Conservation (phyloP, 176 grass and related monocot species). For the Areca catechu region DNA sequence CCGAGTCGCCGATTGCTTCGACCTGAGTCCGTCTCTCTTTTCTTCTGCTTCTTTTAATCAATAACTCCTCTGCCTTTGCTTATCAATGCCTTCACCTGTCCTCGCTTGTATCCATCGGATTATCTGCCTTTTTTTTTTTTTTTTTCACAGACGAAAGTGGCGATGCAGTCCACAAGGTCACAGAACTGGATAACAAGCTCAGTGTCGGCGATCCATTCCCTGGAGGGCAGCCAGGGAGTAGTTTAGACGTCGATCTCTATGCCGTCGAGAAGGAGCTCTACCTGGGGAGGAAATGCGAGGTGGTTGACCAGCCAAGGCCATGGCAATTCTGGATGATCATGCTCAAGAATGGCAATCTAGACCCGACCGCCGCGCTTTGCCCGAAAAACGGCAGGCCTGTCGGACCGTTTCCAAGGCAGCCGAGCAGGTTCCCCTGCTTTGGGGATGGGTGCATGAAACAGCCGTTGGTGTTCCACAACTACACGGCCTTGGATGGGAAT, state of each 20-base stretch:
- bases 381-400: slow-evolving; percentile 54
- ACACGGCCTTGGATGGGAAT: slow-evolving; percentile 32
- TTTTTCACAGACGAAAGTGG: slow-evolving; percentile 13
- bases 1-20: slow-evolving; percentile 82
- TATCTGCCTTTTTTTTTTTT: background rate
- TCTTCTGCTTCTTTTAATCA: background rate
- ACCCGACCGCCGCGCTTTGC: slow-evolving; percentile 60
- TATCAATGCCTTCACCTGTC: background rate
- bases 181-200: slow-evolving; percentile 53
- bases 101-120: too few species aligned
- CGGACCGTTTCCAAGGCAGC: slow-evolving; percentile 41
- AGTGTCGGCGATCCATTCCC: slow-evolving; percentile 39
- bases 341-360: slow-evolving; percentile 94
- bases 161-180: slow-evolving; percentile 46
- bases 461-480: slow-evolving; percentile 73
- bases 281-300: slow-evolving; percentile 57
- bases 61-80: background rate
- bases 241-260: slow-evolving; percentile 44
- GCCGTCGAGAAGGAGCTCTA: slow-evolving; percentile 74
- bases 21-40: slow-evolving; percentile 32
- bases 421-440: slow-evolving; percentile 62
- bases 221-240: background rate
- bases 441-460: slow-evolving; percentile 93
- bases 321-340: slow-evolving; percentile 99
- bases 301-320: slow-evolving; percentile 30